Evolutionary conservation across 768 basidiomycete genomes (phyloP).

Genomic region (Plicaturopsis crispa): DNA sequence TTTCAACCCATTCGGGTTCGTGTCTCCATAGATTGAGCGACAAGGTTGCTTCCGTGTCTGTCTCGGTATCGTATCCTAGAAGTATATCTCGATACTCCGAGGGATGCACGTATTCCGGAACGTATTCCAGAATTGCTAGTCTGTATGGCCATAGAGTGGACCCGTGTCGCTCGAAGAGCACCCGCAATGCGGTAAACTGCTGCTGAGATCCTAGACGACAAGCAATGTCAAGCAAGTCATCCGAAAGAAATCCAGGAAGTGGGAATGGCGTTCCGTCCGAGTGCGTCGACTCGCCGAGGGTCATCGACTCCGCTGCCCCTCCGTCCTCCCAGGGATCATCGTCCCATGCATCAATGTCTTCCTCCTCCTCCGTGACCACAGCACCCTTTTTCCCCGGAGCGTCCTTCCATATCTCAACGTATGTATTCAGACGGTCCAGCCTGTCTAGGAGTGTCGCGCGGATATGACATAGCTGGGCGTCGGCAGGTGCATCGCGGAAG

Average conservation of each 20-base stretch:
- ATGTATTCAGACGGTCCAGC: conserved; percentile 68
- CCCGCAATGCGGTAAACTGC: conserved; percentile 47
- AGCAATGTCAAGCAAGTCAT: conserved; percentile 50
- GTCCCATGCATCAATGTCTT: conserved; percentile 60
- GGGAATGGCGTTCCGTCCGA: conserved; percentile 34
- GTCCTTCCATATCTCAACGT: conserved; percentile 47
- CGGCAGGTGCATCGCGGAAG: conserved; percentile 48
- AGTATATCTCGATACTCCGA: conserved; percentile 53
- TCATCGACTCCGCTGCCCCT: conserved; percentile 17
- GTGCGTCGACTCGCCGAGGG: conserved; percentile 15
- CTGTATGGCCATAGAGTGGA: conserved; percentile 59
- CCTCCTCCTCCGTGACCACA: conserved; percentile 17
- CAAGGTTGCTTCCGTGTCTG: conserved; percentile 32
- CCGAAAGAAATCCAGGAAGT: conserved; percentile 57
- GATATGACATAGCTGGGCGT: conserved; percentile 58
- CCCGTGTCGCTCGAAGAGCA: conserved; percentile 54
- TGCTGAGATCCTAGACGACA: conserved; percentile 59
- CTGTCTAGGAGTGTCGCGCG: conserved; percentile 64
- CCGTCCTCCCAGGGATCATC: conserved; percentile 74
- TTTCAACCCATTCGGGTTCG: conserved; percentile 55
- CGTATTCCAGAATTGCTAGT: conserved; percentile 56
- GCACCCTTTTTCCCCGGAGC: conserved; percentile 19
- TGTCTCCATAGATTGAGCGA: conserved; percentile 37
- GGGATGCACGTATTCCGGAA: conserved; percentile 71
- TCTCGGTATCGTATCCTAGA: conserved; percentile 47